These are phyloP conservation scores for Debaryomyces nepalensis DNA, from an alignment of 1,139 yeast genomes.

Conservation along the genomic window DNA sequence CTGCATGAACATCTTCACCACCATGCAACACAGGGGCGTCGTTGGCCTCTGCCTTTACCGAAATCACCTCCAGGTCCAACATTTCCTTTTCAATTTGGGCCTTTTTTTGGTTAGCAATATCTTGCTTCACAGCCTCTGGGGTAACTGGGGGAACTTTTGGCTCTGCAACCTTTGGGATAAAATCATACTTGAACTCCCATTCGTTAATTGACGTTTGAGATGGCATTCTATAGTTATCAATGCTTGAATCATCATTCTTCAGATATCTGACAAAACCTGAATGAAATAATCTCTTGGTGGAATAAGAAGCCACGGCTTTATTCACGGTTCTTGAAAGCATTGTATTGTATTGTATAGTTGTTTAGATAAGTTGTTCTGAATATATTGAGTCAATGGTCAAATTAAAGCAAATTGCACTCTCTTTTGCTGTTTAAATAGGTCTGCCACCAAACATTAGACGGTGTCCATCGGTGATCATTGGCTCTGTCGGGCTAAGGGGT, in stretches of 20 bases:
- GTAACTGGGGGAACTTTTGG: constrained; percentile 59
- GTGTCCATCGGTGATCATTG: background rate
- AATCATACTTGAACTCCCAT: constrained; percentile 58
- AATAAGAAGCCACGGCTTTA: background rate
- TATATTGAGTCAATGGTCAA: constrained; percentile 2
- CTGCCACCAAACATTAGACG: background rate
- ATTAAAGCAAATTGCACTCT: background rate
- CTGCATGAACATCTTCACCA: constrained; percentile 45
- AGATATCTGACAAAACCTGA: constrained; percentile 23
- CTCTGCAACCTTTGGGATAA: constrained; percentile 46
- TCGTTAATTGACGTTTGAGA: constrained; percentile 54
- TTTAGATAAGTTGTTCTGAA: background rate
- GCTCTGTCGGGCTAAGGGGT: constrained; percentile 11
- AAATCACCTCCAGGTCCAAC: constrained; percentile 40
- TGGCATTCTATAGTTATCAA: constrained; percentile 50
- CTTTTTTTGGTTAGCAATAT: constrained; percentile 48
- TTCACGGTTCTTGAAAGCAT: constrained; percentile 12
- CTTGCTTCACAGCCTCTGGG: constrained; percentile 54
- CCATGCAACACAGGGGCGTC: constrained; percentile 49
- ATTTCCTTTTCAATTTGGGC: constrained; percentile 48
- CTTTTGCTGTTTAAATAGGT: constrained; percentile 1
- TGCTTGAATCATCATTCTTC: constrained; percentile 51
- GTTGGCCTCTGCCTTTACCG: constrained; percentile 53
- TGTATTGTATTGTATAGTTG: background rate
- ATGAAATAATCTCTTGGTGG: constrained; percentile 9